Evolutionary conservation across 179 eudicot genomes (phyloP).

Genomic region (Camellia oleifera): DNA sequence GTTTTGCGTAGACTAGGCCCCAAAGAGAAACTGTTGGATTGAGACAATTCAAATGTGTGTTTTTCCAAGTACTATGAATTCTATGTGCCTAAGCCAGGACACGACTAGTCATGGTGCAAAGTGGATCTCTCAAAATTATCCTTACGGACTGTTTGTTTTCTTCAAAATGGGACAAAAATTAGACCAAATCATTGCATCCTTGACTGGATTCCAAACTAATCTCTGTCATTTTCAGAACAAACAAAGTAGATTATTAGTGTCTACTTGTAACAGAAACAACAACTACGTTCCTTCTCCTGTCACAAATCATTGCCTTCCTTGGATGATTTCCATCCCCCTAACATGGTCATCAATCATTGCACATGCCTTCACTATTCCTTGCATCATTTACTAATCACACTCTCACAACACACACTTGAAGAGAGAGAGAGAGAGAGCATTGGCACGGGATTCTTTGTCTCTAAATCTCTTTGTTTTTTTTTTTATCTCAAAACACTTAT

Average conservation of each 20-base stretch:
- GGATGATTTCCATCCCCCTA: constrained; percentile 14
- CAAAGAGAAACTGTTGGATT: no score
- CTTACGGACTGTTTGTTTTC: constrained; percentile 9
- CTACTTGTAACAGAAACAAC: background rate
- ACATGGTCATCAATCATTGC: constrained; percentile 32
- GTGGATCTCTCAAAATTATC: background rate
- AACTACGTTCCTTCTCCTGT: constrained; percentile 8
- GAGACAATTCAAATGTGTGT: no score
- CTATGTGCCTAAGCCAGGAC: background rate
- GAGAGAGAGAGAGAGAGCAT: background rate
- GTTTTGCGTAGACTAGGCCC: no score
- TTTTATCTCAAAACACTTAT: no score
- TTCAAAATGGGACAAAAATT: constrained; percentile 13
- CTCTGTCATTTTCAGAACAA: background rate
- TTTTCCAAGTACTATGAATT: no score
- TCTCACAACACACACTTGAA: background rate
- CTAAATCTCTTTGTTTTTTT: no score
- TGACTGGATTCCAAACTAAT: constrained; percentile 10
- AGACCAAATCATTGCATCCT: constrained; percentile 15
- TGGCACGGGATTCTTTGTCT: no score
- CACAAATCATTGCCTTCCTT: constrained; percentile 17
- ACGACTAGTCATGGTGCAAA: background rate
- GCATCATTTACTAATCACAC: constrained; percentile 13
- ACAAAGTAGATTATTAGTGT: background rate
- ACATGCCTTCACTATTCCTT: constrained; percentile 30